Evolutionary conservation across 1,139 yeast genomes (phyloP).

Genomic region (Kodamaea sp.): DNA sequence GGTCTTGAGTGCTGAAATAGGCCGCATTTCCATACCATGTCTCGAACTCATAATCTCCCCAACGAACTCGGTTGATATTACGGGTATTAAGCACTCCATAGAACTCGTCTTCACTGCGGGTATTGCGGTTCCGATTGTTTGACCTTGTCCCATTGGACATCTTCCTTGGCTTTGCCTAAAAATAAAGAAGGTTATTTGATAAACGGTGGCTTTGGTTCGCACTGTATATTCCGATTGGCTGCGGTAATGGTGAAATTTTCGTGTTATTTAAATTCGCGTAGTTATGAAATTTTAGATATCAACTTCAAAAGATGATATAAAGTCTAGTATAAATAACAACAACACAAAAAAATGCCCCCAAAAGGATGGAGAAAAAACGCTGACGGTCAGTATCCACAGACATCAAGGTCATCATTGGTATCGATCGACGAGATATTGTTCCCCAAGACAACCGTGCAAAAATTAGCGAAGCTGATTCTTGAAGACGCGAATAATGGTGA

Average conservation of each 20-base stretch:
- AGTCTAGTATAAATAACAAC: not conserved
- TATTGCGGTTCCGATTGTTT: too few species aligned
- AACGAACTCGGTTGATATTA: conserved; percentile 60
- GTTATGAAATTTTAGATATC: too few species aligned
- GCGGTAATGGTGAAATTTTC: too few species aligned
- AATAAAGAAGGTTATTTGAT: too few species aligned
- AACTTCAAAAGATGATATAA: too few species aligned
- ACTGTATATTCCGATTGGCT: too few species aligned
- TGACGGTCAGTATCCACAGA: conserved; percentile 57
- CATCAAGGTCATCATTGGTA: conserved; percentile 49
- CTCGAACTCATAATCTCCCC: conserved; percentile 62
- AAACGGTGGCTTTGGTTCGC: too few species aligned
- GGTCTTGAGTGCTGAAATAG: conserved; percentile 46
- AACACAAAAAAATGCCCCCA: conserved; percentile 56
- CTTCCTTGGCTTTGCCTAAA: too few species aligned
- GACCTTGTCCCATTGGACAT: too few species aligned
- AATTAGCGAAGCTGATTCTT: conserved; percentile 50
- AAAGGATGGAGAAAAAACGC: conserved; percentile 80
- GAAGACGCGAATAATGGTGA: conserved; percentile 23
- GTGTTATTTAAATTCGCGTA: too few species aligned
- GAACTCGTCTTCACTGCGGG: conserved; percentile 14
- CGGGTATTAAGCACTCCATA: conserved; percentile 60
- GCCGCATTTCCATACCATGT: conserved; percentile 90
- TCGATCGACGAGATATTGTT: conserved; percentile 69
- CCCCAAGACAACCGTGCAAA: conserved; percentile 59